phyloP scores from a whole-genome alignment of 306 rosid genomes.

The Lathyrus oleraceus region DNA sequence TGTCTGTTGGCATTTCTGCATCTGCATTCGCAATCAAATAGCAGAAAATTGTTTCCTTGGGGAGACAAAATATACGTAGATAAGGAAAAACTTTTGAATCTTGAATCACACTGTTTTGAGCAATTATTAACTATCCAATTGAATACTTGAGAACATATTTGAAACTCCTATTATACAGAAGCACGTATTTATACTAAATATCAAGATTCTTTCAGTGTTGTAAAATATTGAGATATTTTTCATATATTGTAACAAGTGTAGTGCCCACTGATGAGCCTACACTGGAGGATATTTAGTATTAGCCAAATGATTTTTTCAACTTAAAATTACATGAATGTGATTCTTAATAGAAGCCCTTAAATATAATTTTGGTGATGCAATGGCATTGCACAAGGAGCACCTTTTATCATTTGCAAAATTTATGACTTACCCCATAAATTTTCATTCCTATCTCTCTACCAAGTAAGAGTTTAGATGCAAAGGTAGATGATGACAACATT shows the following conservation, averaged over 20 bases:
- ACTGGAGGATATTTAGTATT: neutral
- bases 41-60: conserved; percentile 31
- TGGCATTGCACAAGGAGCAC: conserved; percentile 1
- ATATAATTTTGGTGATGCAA: conserved; percentile 20
- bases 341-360: conserved; percentile 10
- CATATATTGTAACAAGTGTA: neutral
- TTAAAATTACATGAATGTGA: conserved; percentile 15
- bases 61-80: neutral
- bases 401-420: conserved; percentile 24
- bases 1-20: conserved; percentile 89
- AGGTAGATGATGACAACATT: conserved; percentile 30
- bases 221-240: conserved; percentile 11
- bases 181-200: neutral
- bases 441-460: conserved; percentile 8
- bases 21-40: conserved; percentile 54
- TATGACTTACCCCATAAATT: conserved; percentile 3
- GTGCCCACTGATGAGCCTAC: conserved; percentile 22
- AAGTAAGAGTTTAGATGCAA: conserved; percentile 16
- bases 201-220: conserved; percentile 3
- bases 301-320: conserved; percentile 6
- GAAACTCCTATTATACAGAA: conserved; percentile 17
- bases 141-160: conserved; percentile 12
- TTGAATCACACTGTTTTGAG: conserved; percentile 31
- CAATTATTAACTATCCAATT: conserved; percentile 24
- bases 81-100: conserved; percentile 6